Conservation (phyloP, 2,329 filamentous ascomycete genomes). For the Falciphora oryzae region DNA sequence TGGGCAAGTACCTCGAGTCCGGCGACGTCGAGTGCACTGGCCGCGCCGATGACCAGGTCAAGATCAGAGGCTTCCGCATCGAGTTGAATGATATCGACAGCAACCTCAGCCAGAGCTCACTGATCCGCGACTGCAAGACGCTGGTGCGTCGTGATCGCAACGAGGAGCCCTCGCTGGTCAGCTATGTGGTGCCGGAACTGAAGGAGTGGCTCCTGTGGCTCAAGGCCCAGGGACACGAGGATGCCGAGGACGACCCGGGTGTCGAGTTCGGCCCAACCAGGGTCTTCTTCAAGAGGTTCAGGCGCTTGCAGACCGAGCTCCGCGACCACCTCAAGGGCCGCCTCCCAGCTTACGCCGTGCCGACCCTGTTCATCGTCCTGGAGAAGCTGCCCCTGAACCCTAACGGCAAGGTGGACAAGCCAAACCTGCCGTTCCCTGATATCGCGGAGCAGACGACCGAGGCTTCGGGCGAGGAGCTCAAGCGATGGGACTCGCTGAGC, state of each 20-base stretch:
- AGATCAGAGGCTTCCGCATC: constrained; percentile 92
- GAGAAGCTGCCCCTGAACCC: constrained; percentile 52
- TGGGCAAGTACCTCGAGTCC: constrained; percentile 65
- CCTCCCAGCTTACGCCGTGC: constrained; percentile 69
- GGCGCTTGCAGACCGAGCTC: constrained; percentile 42
- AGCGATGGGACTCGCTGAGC: constrained; percentile 24
- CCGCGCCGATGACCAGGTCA: constrained; percentile 76
- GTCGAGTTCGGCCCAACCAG: constrained; percentile 35
- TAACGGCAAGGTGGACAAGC: constrained; percentile 81
- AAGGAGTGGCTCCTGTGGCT: constrained; percentile 68
- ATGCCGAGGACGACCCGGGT: constrained; percentile 50
- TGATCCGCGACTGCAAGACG: constrained; percentile 81
- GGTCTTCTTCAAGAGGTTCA: constrained; percentile 39
- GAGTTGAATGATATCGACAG: constrained; percentile 91
- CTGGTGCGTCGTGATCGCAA: constrained; percentile 76
- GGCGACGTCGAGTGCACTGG: constrained; percentile 75
- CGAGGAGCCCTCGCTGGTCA: constrained; percentile 81
- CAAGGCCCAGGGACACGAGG: constrained; percentile 45
- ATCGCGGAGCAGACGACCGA: constrained; percentile 55
- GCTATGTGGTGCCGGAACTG: constrained; percentile 82
- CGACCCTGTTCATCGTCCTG: constrained; percentile 67
- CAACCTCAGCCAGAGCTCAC: constrained; percentile 65
- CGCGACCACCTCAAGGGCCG: constrained; percentile 65
- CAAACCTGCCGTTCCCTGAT: constrained; percentile 75
- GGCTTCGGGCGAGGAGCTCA: constrained; percentile 35